phyloP scores from a whole-genome alignment of 257 asterid species.

The Orobanche coerulescens region DNA sequence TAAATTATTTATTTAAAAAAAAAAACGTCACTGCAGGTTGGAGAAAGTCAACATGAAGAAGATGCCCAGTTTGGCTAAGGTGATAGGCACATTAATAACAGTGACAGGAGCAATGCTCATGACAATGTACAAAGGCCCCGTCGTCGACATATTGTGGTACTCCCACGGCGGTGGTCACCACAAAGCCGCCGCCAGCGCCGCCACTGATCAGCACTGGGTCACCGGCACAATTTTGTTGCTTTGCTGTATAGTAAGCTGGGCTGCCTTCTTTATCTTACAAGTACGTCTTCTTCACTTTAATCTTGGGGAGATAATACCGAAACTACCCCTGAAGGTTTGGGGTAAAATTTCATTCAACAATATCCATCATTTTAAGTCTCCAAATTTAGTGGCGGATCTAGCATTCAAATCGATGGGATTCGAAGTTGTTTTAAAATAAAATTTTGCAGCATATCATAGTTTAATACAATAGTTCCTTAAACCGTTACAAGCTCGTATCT shows the following conservation, averaged over 20 bases:
- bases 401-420: no score
- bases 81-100: conserved; percentile 68
- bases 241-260: conserved; percentile 60
- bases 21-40: no score
- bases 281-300: conserved; percentile 28
- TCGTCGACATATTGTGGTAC: conserved; percentile 46
- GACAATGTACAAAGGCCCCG: conserved; percentile 85
- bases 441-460: no score
- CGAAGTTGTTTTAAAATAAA: no score
- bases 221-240: conserved; percentile 61
- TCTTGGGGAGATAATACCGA: no score
- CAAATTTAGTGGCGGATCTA: no score
- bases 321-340: no score
- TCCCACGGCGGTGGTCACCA: conserved; percentile 34
- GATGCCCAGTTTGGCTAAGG: conserved; percentile 57
- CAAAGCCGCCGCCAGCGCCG: conserved; percentile 20
- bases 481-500: no score
- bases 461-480: no score
- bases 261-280: conserved; percentile 75
- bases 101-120: conserved; percentile 86
- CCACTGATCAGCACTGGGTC: conserved; percentile 51
- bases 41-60: conserved; percentile 55
- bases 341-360: no score
- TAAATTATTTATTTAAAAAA: background rate
- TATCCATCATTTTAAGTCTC: no score